Percentiles rank a stretch among this genome's conserved stretches.
phyloP scores from a whole-genome alignment of 768 basidiomycete species.

The Lactarius sanguifluus region DNA sequence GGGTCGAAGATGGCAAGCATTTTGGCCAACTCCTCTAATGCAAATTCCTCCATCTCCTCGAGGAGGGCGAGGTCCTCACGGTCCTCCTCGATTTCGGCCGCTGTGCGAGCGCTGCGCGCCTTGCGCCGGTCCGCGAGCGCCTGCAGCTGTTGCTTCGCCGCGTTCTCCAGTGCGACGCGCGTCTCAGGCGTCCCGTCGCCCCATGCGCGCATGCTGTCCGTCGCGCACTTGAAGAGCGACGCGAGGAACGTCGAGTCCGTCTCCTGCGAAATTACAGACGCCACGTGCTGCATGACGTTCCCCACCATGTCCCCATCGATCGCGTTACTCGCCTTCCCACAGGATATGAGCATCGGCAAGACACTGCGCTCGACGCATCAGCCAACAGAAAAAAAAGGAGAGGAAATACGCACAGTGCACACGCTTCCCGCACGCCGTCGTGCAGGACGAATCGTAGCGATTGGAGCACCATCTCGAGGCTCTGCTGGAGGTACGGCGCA shows the following conservation, averaged over 20 bases:
- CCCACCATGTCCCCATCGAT: slow-evolving; percentile 49
- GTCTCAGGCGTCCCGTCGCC: slow-evolving; percentile 55
- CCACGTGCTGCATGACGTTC: slow-evolving; percentile 62
- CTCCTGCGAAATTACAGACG: slow-evolving; percentile 61
- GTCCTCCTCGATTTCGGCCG: slow-evolving; percentile 47
- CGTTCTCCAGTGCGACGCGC: slow-evolving; percentile 57
- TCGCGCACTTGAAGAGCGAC: slow-evolving; percentile 70
- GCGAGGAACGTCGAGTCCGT: slow-evolving; percentile 74
- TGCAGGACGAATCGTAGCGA: slow-evolving; percentile 77
- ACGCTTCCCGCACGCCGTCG: slow-evolving; percentile 80
- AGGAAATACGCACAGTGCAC: slow-evolving; percentile 55
- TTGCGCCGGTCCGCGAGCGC: slow-evolving; percentile 67
- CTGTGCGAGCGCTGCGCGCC: slow-evolving; percentile 45
- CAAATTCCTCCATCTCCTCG: slow-evolving; percentile 84
- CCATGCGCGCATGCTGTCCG: slow-evolving; percentile 58
- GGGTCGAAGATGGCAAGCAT: slow-evolving; percentile 55
- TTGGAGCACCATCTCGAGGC: slow-evolving; percentile 69
- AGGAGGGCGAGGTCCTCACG: slow-evolving; percentile 67
- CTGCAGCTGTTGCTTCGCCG: slow-evolving; percentile 70
- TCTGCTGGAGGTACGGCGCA: slow-evolving; percentile 70
- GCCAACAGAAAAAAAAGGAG: not conserved
- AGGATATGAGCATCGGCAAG: slow-evolving; percentile 65
- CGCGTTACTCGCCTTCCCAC: slow-evolving; percentile 58
- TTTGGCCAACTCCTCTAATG: slow-evolving; percentile 76
- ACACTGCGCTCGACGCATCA: slow-evolving; percentile 45